A percentile compares a stretch with the other conserved stretches of the same genome.
Evolutionary conservation across 192 early-diverging fungal species (phyloP).

Genomic region (Umbelopsis sp.): DNA sequence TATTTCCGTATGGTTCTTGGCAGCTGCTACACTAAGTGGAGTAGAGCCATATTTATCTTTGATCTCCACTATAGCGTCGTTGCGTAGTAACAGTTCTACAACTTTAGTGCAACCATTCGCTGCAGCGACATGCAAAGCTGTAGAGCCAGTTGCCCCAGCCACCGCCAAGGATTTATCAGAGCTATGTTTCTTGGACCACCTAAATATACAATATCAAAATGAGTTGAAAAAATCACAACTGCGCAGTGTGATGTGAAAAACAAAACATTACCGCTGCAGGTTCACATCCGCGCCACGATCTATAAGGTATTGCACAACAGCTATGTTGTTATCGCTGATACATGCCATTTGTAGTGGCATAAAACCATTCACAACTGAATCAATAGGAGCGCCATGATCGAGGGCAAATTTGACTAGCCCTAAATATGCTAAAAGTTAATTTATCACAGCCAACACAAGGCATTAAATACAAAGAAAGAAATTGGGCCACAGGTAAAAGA

Average conservation of each 20-base stretch:
- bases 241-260: background rate
- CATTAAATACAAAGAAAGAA: background rate
- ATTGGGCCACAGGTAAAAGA: background rate
- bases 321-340: slow-evolving; percentile 58
- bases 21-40: slow-evolving; percentile 48
- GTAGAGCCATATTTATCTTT: slow-evolving; percentile 64
- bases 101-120: slow-evolving; percentile 70
- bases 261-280: slow-evolving; percentile 47
- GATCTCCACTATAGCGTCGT: slow-evolving; percentile 62
- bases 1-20: slow-evolving; percentile 56
- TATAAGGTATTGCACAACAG: slow-evolving; percentile 69
- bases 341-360: slow-evolving; percentile 74
- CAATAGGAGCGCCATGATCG: slow-evolving; percentile 70
- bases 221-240: background rate
- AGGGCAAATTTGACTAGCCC: slow-evolving; percentile 68
- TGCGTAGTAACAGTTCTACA: slow-evolving; percentile 61
- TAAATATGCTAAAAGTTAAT: slow-evolving; percentile 18
- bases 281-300: slow-evolving; percentile 74
- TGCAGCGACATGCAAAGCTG: slow-evolving; percentile 83
- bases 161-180: slow-evolving; percentile 45
- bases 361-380: slow-evolving; percentile 69
- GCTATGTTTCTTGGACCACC: slow-evolving; percentile 45
- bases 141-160: slow-evolving; percentile 65
- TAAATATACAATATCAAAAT: slow-evolving; percentile 3
- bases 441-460: slow-evolving; percentile 18